phyloP scores from a whole-genome alignment of 192 early-diverging fungal species.

The Entrophospora sp. region DNA sequence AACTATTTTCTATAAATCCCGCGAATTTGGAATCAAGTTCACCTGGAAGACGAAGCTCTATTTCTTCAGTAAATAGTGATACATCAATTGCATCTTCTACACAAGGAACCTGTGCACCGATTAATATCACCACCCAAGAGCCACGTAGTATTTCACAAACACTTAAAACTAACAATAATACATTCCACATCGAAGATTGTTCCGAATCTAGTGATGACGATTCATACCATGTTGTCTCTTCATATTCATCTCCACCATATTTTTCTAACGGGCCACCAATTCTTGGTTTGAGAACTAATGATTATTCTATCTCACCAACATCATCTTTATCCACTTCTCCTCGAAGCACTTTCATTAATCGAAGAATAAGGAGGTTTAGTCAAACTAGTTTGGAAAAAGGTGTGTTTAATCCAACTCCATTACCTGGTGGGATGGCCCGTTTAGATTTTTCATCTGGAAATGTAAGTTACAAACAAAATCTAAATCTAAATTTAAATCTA shows the following conservation, averaged over 20 bases:
- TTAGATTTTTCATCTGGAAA: background rate
- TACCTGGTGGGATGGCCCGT: slow-evolving; percentile 24
- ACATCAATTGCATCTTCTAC: slow-evolving; percentile 27
- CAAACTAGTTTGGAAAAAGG: slow-evolving; percentile 51
- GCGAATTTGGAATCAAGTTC: slow-evolving; percentile 22
- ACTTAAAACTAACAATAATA: background rate
- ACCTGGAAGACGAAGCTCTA: slow-evolving; percentile 23
- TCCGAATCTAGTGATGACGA: slow-evolving; percentile 29
- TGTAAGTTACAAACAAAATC: background rate
- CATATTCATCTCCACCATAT: background rate
- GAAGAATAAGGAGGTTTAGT: slow-evolving; percentile 38
- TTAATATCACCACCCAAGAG: slow-evolving; percentile 4
- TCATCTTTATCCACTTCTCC: slow-evolving; percentile 12
- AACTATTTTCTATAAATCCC: slow-evolving; percentile 33
- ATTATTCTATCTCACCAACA: slow-evolving; percentile 6
- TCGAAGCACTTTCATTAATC: slow-evolving; percentile 29
- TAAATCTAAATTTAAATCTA: no score
- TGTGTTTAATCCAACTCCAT: slow-evolving; percentile 43
- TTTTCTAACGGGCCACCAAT: slow-evolving; percentile 26
- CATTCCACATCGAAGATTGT: slow-evolving; percentile 8
- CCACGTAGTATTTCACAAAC: background rate
- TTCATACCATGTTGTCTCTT: slow-evolving; percentile 15
- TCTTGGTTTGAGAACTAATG: slow-evolving; percentile 20
- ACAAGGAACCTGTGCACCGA: background rate
- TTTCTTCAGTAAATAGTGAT: slow-evolving; percentile 36